A percentile compares a stretch with the other conserved stretches of the same genome.
Evolutionary conservation across 306 rosid species (phyloP).

Genomic region (Urtica urens): DNA sequence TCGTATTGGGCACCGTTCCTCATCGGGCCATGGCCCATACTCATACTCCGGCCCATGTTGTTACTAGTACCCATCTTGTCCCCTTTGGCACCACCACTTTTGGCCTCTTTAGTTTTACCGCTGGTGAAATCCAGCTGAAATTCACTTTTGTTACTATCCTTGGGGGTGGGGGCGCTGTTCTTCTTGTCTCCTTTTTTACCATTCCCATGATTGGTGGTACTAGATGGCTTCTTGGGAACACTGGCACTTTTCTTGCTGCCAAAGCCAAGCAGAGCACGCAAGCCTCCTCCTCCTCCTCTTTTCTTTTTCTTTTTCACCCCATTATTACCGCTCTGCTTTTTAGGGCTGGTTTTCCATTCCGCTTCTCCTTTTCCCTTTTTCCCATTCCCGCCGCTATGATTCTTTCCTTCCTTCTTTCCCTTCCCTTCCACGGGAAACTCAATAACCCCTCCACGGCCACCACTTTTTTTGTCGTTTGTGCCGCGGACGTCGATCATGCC

Average conservation of each 20-base stretch:
- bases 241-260: constrained; percentile 49
- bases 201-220: constrained; percentile 19
- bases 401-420: constrained; percentile 34
- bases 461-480: constrained; percentile 41
- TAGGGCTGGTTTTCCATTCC: constrained; percentile 10
- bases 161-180: constrained; percentile 24
- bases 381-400: constrained; percentile 21
- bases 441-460: constrained; percentile 35
- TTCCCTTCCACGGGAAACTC: constrained; percentile 47
- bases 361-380: constrained; percentile 3
- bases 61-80: neutral
- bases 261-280: constrained; percentile 34
- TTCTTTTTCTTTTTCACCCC: neutral
- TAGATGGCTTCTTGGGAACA: constrained; percentile 24
- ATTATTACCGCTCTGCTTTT: constrained; percentile 15
- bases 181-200: constrained; percentile 27
- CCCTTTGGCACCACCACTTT: constrained; percentile 8
- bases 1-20: constrained; percentile 1
- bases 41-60: neutral
- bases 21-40: neutral
- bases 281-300: constrained; percentile 18
- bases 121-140: constrained; percentile 24
- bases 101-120: constrained; percentile 27
- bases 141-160: constrained; percentile 30
- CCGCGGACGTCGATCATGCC: constrained; percentile 38